Evolutionary conservation across 768 basidiomycete species (phyloP), one percentile per base, ranked within the genome.

Genomic region (Leccinum pellstonianum): DNA sequence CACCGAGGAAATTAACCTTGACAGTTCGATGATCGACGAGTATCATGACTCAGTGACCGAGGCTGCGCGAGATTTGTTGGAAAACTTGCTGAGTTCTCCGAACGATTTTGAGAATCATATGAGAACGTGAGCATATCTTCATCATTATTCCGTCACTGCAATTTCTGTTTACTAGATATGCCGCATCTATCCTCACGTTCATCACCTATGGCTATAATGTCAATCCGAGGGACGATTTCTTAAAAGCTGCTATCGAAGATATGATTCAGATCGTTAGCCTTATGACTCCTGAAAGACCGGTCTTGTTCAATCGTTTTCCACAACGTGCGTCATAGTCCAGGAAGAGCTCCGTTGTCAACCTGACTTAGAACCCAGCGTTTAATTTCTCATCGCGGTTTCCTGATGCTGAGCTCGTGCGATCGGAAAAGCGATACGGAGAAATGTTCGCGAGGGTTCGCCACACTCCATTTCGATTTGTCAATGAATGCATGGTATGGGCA

Each of bases 391-490:
- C 68, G 8, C 68, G 64, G 65, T 60, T 67, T 21, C 62, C 25
- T 25, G 25, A 0, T 25, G 25, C 25, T 25, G 25, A 1, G 5
- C 55, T 68, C 19, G 46, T 61, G 21, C 60, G 48, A 15, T 41
- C 62, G 41, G 62, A 58, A n/a, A 15, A 37, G 9, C 55, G 58
- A 48, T 61, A 60, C 48, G 59, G 52, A 37, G 57, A 61, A 48
- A 6, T 61, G 14, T 66, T 61, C 6, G 48, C 62, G 25, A 48
- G 56, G 19, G 51, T 70, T 14, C 60, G 63, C 46, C 59, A 64
- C 2, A 56, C 10, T 2, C 71, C 73, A 2, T 64, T 70, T n/a
- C 59, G 64, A 23, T 70, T 66, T 41, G 66, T 71, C 54, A 64
- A 67, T 37, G 62, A 63, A 12, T 66, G 60, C 37, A 54, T 70